Evolutionary conservation across 2,329 filamentous ascomycete genomes (phyloP), one percentile per base, ranked within the genome.

Genomic region (Chalaropsis ovoidea): DNA sequence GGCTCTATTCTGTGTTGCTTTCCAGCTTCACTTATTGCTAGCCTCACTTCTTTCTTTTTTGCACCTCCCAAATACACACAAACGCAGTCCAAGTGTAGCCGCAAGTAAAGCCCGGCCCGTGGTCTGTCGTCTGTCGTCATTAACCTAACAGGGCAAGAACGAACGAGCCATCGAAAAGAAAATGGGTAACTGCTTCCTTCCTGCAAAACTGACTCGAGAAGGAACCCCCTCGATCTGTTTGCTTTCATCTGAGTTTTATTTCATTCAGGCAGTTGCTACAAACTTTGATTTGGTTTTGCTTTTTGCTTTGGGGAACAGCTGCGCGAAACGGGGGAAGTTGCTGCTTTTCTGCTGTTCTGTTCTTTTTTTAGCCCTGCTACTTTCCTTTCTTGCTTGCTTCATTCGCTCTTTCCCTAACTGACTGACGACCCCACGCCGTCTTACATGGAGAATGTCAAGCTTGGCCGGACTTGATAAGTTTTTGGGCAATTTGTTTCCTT

Each of bases 221-320:
- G 7, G 47, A 49, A 49, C 47, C 10, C 47, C 22, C 52, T 56
- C 54, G 54, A 35, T 58, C 54, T 19, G 10, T 58, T 58, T 58
- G 54, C 54, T 39, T 58, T 58, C 31, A 27, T 31, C 31, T 6
- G 54, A 39, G 27, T n/a, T n/a, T 39, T 58, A 2, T 19, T 47
- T 19, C 8, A 10, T 39, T 39, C 35, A 39, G 35, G 35, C 8
- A 39, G 8, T 39, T 39, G 4, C 35, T 10, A 39, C 31, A 39
- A 10, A 39, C 8, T 10, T 6, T 39, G 35, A 39, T 10, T 7
- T 35, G 31, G 3, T 7, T n/a, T n/a, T n/a, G n/a, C n/a, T n/a
- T n/a, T n/a, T n/a, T n/a, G 31, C 31, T 31, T 2, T 6, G 31
- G 31, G 31, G 31, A 31, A 31, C 6, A 31, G 31, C 31, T 31